phyloP scores from a whole-genome alignment of 2,329 filamentous ascomycete genomes.

The Neopestalotiopsis rosae region DNA sequence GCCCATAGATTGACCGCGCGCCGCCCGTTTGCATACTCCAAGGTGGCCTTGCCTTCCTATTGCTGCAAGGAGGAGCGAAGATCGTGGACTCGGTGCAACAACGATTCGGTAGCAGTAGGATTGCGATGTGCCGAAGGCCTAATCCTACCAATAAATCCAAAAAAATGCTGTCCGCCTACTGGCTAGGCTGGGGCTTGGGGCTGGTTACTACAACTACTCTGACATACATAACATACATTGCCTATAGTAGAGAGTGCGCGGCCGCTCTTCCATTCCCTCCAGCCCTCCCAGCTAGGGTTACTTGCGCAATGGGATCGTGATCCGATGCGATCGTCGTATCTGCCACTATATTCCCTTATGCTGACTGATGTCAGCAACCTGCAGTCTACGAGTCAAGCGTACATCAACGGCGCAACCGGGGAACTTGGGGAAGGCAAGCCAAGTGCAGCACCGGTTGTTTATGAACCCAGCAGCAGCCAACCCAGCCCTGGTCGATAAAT shows the following conservation, averaged over 20 bases:
- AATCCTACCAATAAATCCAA: neutral
- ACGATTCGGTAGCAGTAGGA: neutral
- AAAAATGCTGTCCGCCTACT: neutral
- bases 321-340: slow-evolving; percentile 5
- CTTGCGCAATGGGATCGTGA: neutral
- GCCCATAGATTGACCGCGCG: neutral
- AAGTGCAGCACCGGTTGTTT: neutral
- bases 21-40: neutral
- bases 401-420: neutral
- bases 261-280: no score
- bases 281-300: neutral
- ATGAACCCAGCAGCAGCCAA: neutral
- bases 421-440: neutral
- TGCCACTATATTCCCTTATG: slow-evolving; percentile 12
- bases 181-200: neutral
- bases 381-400: slow-evolving; percentile 5
- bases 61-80: slow-evolving; percentile 10
- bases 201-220: neutral
- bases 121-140: neutral
- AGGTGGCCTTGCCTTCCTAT: neutral
- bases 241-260: neutral
- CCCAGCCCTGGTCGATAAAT: no score
- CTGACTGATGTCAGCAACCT: slow-evolving; percentile 11
- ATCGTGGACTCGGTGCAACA: neutral
- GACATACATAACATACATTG: neutral